Evolutionary conservation across 352 stramenopile species (phyloP), one percentile per base, ranked within the genome.

Genomic region (Blastocystis sp.): DNA sequence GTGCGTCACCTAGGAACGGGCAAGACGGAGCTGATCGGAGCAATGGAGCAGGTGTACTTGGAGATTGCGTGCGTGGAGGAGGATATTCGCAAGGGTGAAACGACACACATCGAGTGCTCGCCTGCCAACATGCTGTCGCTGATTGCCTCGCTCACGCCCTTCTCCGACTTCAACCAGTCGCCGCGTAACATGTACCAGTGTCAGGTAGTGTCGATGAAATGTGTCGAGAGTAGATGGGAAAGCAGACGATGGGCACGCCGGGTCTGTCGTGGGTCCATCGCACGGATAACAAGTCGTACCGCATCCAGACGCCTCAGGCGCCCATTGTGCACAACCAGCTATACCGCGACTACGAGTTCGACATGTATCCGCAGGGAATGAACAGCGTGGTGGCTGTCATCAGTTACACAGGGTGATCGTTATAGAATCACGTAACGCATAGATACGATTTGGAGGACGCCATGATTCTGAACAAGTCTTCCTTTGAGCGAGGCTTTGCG

Each of bases 131-230:
- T 99, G 96, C 90, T 99, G 38, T 98, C 93, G 88, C 90, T 99
- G 34, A 96, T 99, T 65, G 96, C 96, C 14, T 98, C 94, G 85
- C 88, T 99, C 69, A 99, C 96, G 40, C 96, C 96, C 11, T 99
- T 98, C 89, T 97, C 92, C 0, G 96, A 99, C 90, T 98, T 98
- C 90, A 99, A 99, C 90, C 97, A 99, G 90, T 97, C 92, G 34
- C 97, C 97, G 48, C 91, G 96, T 88, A 99, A 99, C 90, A 99
- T 99, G 96, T 99, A 97, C 89, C 96, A 99, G 92, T 99, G 96
- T 87, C 96, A 99, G n/a, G 57, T 67, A 99, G 90, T 97, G 91
- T 36, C 96, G 96, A 51, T 90, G 96, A 99, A 89, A 99, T 98
- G 95, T 99, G 97, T 89, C 95, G 99, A 91, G 99, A 96, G 87